Percentiles rank a stretch among this genome's conserved stretches.
Conservation (phyloP, 176 grass and related monocot species). For the Melocanna baccifera region DNA sequence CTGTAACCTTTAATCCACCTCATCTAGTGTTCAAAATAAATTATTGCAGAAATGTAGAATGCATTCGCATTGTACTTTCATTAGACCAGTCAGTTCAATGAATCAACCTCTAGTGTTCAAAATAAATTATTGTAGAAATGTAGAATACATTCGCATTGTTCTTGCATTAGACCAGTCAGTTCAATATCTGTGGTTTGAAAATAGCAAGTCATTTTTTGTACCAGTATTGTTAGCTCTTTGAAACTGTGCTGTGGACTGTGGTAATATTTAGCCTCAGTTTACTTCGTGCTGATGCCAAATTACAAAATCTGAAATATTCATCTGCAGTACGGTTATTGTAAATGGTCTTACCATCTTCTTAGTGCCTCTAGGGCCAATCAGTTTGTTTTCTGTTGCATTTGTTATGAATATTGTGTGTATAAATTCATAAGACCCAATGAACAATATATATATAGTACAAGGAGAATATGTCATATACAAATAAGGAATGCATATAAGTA, state of each 20-base stretch:
- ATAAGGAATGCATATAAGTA: too few species aligned
- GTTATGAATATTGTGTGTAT: too few species aligned
- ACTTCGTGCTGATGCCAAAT: not conserved
- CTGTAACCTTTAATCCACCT: constrained; percentile 12
- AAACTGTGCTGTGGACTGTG: not conserved
- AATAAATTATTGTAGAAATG: constrained; percentile 12
- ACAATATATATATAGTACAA: too few species aligned
- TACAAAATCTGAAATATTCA: constrained; percentile 3
- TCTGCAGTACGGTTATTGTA: not conserved
- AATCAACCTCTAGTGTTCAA: not conserved
- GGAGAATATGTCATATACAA: too few species aligned
- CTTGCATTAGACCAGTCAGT: not conserved
- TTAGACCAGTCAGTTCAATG: not conserved
- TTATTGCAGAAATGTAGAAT: not conserved
- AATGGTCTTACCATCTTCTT: not conserved
- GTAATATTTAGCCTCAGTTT: not conserved
- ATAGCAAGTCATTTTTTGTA: constrained; percentile 5
- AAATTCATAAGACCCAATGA: too few species aligned
- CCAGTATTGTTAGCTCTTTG: not conserved
- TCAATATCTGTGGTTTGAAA: not conserved
- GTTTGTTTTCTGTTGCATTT: not conserved
- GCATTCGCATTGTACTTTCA: not conserved
- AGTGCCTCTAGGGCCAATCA: not conserved
- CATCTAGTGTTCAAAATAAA: constrained; percentile 6
- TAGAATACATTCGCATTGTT: not conserved